Evolutionary conservation across 179 eudicot species (phyloP), one percentile per base, ranked within the genome.

Genomic region (Nepenthes alata): DNA sequence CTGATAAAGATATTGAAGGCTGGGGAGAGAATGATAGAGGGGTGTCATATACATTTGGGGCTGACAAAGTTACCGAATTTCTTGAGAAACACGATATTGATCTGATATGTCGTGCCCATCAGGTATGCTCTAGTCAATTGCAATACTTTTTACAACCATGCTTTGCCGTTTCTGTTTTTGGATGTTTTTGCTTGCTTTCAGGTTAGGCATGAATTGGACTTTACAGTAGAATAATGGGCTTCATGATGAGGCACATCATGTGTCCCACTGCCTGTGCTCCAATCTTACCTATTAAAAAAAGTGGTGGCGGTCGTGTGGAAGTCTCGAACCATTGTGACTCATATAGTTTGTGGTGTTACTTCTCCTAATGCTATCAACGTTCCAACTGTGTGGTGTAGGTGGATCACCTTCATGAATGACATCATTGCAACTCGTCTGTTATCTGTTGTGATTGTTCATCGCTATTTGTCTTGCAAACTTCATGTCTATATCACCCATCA

Each of bases 11-110:
- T 48, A 72, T 83, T 68, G 85, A 73, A 57, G 88, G 93, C 59
- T 85, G 88, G 88, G 93, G 84, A 35, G 93, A 85, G 76, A 85
- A 85, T 79, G 93, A 85, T 67, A 79, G 91, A 62, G 93, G 93
- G 11, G 93, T 85, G 36, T 85, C 88, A 8, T 77, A 71, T 67
- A 85, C 88, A 60, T 85, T 85, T 62, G 88, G 93, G 51, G 84
- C 81, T 51, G 93, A 85, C 66, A 74, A 59, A 54, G 93, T 85
- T 59, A 39, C 71, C 11, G 88, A 85, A 55, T 83, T 83, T 71
- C 88, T 85, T 53, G 72, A 81, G 81, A 85, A 81, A 59, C 93
- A 78, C 61, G 85, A 85, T 70, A 75, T 85, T 37, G 93, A 85
- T 69, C 82, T 85, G 15, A 61, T 85, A 47, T 85, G 93, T 62